A percentile compares a stretch with the other conserved stretches of the same genome.
Evolutionary conservation across 2,329 filamentous ascomycete species (phyloP).

Genomic region (Coniochaeta sp.): DNA sequence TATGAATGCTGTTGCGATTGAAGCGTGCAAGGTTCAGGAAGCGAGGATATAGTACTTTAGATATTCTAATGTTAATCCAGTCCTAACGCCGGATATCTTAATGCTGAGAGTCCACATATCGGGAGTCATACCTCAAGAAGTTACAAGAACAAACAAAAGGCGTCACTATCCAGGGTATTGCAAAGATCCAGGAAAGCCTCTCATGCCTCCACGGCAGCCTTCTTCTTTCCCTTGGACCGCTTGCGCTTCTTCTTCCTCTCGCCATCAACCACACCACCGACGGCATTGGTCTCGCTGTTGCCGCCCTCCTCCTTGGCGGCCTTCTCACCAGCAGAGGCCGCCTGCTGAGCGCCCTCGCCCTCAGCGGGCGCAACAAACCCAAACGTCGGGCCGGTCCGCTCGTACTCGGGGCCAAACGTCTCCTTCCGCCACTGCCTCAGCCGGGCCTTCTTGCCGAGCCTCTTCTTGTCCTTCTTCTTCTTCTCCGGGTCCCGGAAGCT

Average conservation of each 20-base stretch:
- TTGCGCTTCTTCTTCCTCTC: constrained; percentile 22
- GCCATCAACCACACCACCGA: constrained; percentile 14
- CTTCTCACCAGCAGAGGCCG: constrained; percentile 8
- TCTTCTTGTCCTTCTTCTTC: constrained; percentile 83
- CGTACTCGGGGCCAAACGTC: constrained; percentile 52
- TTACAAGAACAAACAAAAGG: not conserved
- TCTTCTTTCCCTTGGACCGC: constrained; percentile 25
- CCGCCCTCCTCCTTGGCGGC: constrained; percentile 17
- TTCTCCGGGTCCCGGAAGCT: constrained; percentile 82
- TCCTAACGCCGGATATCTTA: not conserved
- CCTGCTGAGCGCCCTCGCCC: constrained; percentile 11
- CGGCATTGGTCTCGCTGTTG: not conserved
- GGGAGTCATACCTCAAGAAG: not conserved
- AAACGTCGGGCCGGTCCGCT: constrained; percentile 48
- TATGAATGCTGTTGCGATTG: not conserved
- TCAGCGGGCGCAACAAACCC: constrained; percentile 33
- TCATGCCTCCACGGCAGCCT: constrained; percentile 17
- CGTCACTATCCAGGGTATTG: too few relatives aligned
- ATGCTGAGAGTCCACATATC: not conserved
- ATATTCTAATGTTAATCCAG: not conserved
- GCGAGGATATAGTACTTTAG: not conserved
- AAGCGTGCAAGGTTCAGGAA: not conserved
- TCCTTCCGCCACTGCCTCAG: constrained; percentile 76
- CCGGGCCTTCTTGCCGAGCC: constrained; percentile 85
- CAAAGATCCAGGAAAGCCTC: constrained; percentile 14